A percentile compares a stretch with the other conserved stretches of the same genome.
Conservation (phyloP, 192 early-diverging fungal species). For the Helicostylum pulchrum region DNA sequence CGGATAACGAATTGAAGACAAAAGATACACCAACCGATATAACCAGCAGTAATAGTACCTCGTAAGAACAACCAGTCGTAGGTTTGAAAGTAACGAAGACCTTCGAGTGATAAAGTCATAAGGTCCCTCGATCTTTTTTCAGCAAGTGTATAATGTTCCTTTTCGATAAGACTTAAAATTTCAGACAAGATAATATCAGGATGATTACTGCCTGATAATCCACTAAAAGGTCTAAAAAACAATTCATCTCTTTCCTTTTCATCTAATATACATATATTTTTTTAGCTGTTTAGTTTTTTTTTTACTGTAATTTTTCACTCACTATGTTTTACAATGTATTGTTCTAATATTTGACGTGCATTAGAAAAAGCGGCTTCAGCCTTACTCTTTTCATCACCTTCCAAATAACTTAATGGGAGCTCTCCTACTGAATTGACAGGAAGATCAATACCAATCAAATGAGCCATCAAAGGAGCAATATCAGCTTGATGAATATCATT, state of each 20-base stretch:
- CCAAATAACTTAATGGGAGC: constrained; percentile 77
- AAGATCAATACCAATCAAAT: constrained; percentile 80
- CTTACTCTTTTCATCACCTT: constrained; percentile 66
- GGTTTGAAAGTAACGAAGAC: constrained; percentile 93
- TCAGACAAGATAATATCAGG: constrained; percentile 50
- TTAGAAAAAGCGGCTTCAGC: constrained; percentile 78
- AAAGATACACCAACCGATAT: constrained; percentile 87
- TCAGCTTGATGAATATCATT: constrained; percentile 92
- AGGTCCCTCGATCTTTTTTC: constrained; percentile 61
- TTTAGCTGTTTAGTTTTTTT: not conserved
- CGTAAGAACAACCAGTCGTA: constrained; percentile 96
- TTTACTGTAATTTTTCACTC: not conserved
- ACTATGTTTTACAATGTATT: constrained; percentile 82
- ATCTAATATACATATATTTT: constrained; percentile 37
- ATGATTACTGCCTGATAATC: constrained; percentile 52
- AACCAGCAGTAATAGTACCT: constrained; percentile 79
- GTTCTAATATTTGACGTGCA: constrained; percentile 80
- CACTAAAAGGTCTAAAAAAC: constrained; percentile 74
- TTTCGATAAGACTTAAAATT: constrained; percentile 61
- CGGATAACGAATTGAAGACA: constrained; percentile 77
- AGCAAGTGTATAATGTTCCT: constrained; percentile 62
- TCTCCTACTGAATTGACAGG: constrained; percentile 95
- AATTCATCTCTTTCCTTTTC: constrained; percentile 73
- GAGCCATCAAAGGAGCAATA: constrained; percentile 93
- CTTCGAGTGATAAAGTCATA: constrained; percentile 67